A percentile compares a stretch with the other conserved stretches of the same genome.
phyloP scores from a whole-genome alignment of 805 yeast genomes.

The Ogataea nitratoaversa region DNA sequence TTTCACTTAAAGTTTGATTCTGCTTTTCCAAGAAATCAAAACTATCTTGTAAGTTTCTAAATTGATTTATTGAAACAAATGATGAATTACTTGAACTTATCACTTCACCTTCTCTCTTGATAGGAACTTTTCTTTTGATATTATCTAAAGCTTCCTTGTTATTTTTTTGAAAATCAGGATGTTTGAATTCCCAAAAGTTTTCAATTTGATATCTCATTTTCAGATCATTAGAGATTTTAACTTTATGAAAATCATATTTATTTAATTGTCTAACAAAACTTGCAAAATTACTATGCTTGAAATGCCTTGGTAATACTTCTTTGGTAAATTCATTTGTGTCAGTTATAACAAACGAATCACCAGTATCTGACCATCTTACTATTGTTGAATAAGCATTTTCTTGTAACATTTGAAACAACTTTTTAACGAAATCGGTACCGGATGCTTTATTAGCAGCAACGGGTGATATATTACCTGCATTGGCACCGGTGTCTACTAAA shows the following conservation, averaged over 20 bases:
- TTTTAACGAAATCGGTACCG: conserved; percentile 64
- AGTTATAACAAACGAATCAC: conserved; percentile 82
- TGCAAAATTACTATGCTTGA: conserved; percentile 93
- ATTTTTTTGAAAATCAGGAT: conserved; percentile 78
- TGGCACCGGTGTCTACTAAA: background rate
- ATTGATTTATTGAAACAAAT: conserved; percentile 21
- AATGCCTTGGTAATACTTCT: conserved; percentile 83
- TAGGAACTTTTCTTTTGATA: conserved; percentile 79
- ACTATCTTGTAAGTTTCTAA: conserved; percentile 23
- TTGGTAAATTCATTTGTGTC: conserved; percentile 90
- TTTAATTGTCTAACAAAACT: conserved; percentile 92
- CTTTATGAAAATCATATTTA: conserved; percentile 97
- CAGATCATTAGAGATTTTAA: conserved; percentile 63
- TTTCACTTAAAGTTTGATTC: conserved; percentile 24
- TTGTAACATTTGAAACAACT: conserved; percentile 79
- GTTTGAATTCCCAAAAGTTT: conserved; percentile 81
- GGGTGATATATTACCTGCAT: background rate
- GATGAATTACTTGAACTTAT: conserved; percentile 5
- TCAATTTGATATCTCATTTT: conserved; percentile 67
- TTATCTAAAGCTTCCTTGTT: conserved; percentile 78
- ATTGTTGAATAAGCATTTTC: conserved; percentile 69
- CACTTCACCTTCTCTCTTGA: conserved; percentile 26
- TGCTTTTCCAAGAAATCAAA: conserved; percentile 29
- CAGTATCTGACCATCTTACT: conserved; percentile 83
- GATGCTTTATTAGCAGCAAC: conserved; percentile 4